Base-by-base conservation (phyloP, 2,329 filamentous ascomycete genomes). In the Sporothrix pseudoabietina region DNA sequence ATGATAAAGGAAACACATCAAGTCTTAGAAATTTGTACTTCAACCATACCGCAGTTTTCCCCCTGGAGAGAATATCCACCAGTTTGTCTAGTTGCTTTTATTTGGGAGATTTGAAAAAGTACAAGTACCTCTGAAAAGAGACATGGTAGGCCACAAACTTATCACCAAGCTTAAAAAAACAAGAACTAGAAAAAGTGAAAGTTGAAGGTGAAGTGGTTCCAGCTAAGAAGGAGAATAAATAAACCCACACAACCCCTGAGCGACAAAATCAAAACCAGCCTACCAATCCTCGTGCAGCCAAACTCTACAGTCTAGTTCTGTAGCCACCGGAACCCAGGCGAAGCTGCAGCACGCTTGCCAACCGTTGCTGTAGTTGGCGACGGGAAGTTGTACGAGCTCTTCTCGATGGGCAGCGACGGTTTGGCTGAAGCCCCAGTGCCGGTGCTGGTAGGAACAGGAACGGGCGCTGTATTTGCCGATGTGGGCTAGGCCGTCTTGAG, bases 371-470 rank as follows among this genome's bases (percentile, higher is more conserved):
- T 47, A 12, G n/a, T 66, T 16, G 61, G 61, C 61, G 61, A 44
- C 39, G 61, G 61, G n/a, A 44, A 66, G 39, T 47, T 66, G 39
- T 66, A 66, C 12, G 61, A 66, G 22, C 61, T 66, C 61, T 44
- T 66, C 9, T 6, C 39, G 7, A 16, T 16, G 39, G 61, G 12
- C 39, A 9, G 39, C 14, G 61, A 47, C 4, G 61, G 39, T 8
- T n/a, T n/a, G 16, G 61, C 22, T 3, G 61, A 66, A 14, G 61
- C 41, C 8, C 59, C 59, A 16, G 59, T 63, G 19, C 39, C 61
- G 19, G 39, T 66, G 9, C 22, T 39, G 3, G 61, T 66, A 16
- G 61, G 39, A 4, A 47, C n/a, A 7, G 39, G 61, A n/a, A 47
- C 19, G 12, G 39, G 39, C 6, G n/a, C 61, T 10, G 39, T 47